phyloP scores from a whole-genome alignment of 2,329 filamentous ascomycete species.

The Colletotrichum viniferum region DNA sequence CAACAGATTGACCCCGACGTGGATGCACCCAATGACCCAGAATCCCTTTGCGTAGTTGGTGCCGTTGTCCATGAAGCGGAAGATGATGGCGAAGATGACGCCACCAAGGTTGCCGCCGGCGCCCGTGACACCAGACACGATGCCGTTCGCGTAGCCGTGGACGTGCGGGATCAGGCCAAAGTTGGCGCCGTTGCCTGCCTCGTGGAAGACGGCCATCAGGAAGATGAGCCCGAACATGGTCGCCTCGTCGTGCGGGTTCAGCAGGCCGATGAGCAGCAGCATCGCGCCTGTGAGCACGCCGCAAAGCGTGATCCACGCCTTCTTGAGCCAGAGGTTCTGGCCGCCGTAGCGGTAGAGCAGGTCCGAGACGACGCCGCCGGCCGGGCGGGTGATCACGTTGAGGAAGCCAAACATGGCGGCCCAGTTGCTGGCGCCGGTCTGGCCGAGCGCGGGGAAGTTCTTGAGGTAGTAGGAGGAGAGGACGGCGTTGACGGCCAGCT shows the following conservation, averaged over 20 bases:
- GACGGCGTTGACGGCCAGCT: slow-evolving; percentile 66
- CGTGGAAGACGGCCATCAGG: slow-evolving; percentile 80
- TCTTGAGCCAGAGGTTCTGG: slow-evolving; percentile 47
- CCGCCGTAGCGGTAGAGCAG: slow-evolving; percentile 46
- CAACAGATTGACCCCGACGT: slow-evolving; percentile 70
- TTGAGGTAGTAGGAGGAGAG: slow-evolving; percentile 63
- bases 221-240: slow-evolving; percentile 80
- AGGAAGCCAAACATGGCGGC: slow-evolving; percentile 78
- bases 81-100: slow-evolving; percentile 82
- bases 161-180: slow-evolving; percentile 89
- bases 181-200: slow-evolving; percentile 85
- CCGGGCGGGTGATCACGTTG: slow-evolving; percentile 70
- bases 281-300: slow-evolving; percentile 66
- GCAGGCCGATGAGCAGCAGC: slow-evolving; percentile 65
- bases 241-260: slow-evolving; percentile 64
- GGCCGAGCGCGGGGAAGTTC: slow-evolving; percentile 62
- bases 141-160: slow-evolving; percentile 80
- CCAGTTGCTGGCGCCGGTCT: slow-evolving; percentile 63
- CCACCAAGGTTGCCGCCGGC: slow-evolving; percentile 85
- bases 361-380: slow-evolving; percentile 65
- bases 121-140: slow-evolving; percentile 78
- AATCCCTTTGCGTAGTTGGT: slow-evolving; percentile 72
- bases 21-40: slow-evolving; percentile 83
- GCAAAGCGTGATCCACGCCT: slow-evolving; percentile 65
- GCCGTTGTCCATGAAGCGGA: slow-evolving; percentile 70